phyloP scores from a whole-genome alignment of 108 stramenopile genomes.

The Stephanodiscus minutulus region DNA sequence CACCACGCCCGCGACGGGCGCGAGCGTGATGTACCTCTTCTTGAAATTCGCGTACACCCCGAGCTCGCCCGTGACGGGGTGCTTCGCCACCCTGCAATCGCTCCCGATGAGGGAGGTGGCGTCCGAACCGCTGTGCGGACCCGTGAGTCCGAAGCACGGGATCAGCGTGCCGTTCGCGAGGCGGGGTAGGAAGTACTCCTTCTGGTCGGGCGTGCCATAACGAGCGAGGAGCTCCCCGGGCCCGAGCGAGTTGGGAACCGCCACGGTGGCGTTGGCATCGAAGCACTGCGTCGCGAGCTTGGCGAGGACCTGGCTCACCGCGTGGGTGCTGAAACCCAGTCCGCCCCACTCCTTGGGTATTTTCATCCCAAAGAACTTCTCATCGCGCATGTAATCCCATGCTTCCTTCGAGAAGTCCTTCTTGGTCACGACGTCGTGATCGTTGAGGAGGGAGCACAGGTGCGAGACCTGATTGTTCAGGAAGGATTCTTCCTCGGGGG shows the following conservation, averaged over 20 bases:
- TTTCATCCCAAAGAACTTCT: slow-evolving; percentile 95
- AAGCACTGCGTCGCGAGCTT: slow-evolving; percentile 89
- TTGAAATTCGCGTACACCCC: slow-evolving; percentile 96
- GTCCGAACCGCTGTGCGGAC: slow-evolving; percentile 93
- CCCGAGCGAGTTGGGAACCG: slow-evolving; percentile 97
- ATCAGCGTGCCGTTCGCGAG: slow-evolving; percentile 96
- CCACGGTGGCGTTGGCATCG: slow-evolving; percentile 95
- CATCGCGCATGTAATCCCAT: slow-evolving; percentile 94
- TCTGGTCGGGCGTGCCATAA: slow-evolving; percentile 94
- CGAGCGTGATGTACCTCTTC: slow-evolving; percentile 98
- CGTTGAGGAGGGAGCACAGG: slow-evolving; percentile 91
- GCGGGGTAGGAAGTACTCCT: slow-evolving; percentile 93
- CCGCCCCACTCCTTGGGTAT: slow-evolving; percentile 98
- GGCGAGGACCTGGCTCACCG: slow-evolving; percentile 88
- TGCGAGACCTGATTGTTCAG: slow-evolving; percentile 88
- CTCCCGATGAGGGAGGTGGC: slow-evolving; percentile 94
- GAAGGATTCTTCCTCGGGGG: slow-evolving; percentile 80
- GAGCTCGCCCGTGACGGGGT: slow-evolving; percentile 81
- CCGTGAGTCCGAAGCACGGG: slow-evolving; percentile 98
- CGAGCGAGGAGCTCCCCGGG: slow-evolving; percentile 95
- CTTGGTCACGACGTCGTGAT: slow-evolving; percentile 86
- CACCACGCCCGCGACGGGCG: slow-evolving; percentile 96
- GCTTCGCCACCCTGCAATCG: slow-evolving; percentile 86
- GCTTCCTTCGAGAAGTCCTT: slow-evolving; percentile 90
- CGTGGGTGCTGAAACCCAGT: slow-evolving; percentile 93